A percentile compares a stretch with the other conserved stretches of the same genome.
Conservation (phyloP, 2,329 filamentous ascomycete species). For the Colletotrichum sidae region DNA sequence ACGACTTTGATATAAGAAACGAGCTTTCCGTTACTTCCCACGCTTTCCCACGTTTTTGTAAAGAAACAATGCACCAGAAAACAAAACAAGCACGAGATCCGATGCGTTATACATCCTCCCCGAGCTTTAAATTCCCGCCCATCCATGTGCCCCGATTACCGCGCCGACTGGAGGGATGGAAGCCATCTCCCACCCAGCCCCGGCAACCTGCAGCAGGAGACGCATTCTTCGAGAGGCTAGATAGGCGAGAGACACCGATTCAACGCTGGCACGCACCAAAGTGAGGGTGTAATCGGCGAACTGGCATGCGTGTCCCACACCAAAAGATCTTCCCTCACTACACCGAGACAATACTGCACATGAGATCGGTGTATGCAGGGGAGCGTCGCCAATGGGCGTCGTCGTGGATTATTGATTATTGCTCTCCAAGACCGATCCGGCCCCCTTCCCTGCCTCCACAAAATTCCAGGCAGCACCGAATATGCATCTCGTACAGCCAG, state of each 20-base stretch:
- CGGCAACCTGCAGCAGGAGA: slow-evolving; percentile 6
- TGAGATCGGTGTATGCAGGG: neutral
- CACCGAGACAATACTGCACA: slow-evolving; percentile 3
- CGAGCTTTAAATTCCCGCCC: neutral
- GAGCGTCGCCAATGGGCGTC: no score
- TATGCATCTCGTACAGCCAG: no score
- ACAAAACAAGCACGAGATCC: no score
- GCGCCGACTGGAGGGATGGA: neutral
- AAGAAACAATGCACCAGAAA: no score
- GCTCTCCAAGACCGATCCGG: no score
- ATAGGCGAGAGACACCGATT: neutral
- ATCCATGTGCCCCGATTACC: neutral
- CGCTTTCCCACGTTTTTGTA: no score
- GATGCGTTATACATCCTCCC: no score
- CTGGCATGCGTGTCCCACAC: slow-evolving; percentile 4
- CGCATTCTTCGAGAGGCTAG: slow-evolving; percentile 10
- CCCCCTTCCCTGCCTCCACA: no score
- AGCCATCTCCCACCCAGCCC: neutral
- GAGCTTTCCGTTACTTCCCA: no score
- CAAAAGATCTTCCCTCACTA: neutral
- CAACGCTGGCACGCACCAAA: slow-evolving; percentile 12
- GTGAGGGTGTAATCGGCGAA: slow-evolving; percentile 26
- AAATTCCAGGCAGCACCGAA: no score
- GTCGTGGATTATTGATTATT: no score
- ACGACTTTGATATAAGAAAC: no score